Evolutionary conservation across 2,329 filamentous ascomycete genomes (phyloP).

Genomic region (Mycosphaerella arachidis): DNA sequence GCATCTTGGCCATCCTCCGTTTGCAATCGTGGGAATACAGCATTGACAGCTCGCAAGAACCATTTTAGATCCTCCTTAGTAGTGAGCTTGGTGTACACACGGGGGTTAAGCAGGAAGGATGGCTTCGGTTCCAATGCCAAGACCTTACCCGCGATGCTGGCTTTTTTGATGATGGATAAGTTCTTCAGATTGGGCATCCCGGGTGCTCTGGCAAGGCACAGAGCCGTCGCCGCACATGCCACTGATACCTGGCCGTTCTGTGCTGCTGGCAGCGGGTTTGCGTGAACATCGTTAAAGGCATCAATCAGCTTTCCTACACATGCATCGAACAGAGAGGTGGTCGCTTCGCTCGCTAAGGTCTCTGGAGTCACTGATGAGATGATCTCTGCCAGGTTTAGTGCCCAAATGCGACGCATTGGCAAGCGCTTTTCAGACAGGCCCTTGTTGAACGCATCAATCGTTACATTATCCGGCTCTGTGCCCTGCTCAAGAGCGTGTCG

Average conservation of each 20-base stretch:
- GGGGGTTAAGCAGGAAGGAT: conserved; percentile 79
- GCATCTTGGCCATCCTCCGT: conserved; percentile 38
- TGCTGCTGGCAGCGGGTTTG: conserved; percentile 72
- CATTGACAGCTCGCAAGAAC: conserved; percentile 66
- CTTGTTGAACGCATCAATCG: conserved; percentile 69
- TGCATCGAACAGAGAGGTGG: conserved; percentile 46
- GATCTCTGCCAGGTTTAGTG: conserved; percentile 66
- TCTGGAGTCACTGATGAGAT: conserved; percentile 56
- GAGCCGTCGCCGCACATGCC: conserved; percentile 67
- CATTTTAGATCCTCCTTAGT: conserved; percentile 73
- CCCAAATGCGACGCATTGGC: conserved; percentile 73
- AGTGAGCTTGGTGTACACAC: conserved; percentile 76
- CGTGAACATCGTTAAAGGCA: conserved; percentile 69
- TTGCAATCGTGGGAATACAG: conserved; percentile 43
- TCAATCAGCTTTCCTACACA: conserved; percentile 57
- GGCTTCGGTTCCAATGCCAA: conserved; percentile 71
- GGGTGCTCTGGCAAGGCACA: conserved; percentile 54
- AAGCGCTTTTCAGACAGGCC: conserved; percentile 82
- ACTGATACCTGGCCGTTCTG: conserved; percentile 79
- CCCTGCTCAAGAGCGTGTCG: conserved; percentile 58
- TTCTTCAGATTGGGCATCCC: conserved; percentile 52
- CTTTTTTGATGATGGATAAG: conserved; percentile 56
- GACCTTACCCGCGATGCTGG: conserved; percentile 59
- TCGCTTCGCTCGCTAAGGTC: conserved; percentile 46
- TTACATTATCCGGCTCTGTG: conserved; percentile 59